These are phyloP conservation scores for Penicillium sp. DNA, from an alignment of 2,329 filamentous ascomycete species.

Conservation along the genomic window DNA sequence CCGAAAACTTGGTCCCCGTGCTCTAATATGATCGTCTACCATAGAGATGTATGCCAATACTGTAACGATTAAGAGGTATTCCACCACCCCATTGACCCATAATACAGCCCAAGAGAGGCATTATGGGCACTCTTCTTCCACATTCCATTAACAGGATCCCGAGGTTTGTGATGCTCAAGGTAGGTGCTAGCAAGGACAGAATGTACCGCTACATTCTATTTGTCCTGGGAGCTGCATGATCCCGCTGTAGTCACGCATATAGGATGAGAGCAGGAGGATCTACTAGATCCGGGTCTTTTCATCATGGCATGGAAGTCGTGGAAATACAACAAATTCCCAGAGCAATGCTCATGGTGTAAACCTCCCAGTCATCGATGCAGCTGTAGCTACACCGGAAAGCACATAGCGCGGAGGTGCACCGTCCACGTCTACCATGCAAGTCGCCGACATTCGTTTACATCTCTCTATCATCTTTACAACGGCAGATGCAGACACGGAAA, in stretches of 20 bases:
- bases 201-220: background rate
- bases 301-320: background rate
- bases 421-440: background rate
- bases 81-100: too few relatives aligned
- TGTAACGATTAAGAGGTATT: too few relatives aligned
- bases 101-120: too few relatives aligned
- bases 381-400: background rate
- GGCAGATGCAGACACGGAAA: background rate
- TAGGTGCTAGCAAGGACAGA: background rate
- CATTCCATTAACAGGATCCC: too few relatives aligned
- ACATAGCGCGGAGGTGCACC: background rate
- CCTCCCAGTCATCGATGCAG: background rate
- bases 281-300: background rate
- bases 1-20: background rate
- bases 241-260: background rate
- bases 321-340: background rate
- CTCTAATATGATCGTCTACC: too few relatives aligned
- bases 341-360: background rate
- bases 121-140: too few relatives aligned
- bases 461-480: background rate
- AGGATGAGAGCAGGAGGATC: background rate
- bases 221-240: background rate
- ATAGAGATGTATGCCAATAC: too few relatives aligned
- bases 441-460: background rate
- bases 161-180: background rate